phyloP scores from a whole-genome alignment of 2,329 filamentous ascomycete species.

The Ophiostoma himal-ulmi region DNA sequence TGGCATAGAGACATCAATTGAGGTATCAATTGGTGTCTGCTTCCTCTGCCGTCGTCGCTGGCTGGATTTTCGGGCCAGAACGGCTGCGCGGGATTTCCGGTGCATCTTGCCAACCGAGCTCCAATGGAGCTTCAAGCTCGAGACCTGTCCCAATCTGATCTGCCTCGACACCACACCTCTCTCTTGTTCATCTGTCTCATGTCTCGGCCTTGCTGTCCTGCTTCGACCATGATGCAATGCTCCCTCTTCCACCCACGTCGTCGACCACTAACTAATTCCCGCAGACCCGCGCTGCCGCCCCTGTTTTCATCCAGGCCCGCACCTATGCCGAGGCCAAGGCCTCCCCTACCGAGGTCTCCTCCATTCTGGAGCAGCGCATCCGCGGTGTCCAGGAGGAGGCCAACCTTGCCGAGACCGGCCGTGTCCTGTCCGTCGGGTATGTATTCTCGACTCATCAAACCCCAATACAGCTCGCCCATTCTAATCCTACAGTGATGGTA shows the following conservation, averaged over 20 bases:
- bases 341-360: conserved; percentile 94
- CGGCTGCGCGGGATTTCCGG: conserved; percentile 14
- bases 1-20: neutral
- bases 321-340: conserved; percentile 95
- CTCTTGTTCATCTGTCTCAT: neutral
- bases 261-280: neutral
- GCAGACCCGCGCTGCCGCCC: conserved; percentile 79
- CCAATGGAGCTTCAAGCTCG: conserved; percentile 4
- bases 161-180: neutral
- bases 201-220: conserved; percentile 2
- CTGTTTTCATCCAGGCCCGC: conserved; percentile 72
- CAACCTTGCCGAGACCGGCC: conserved; percentile 94
- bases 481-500: conserved; percentile 79
- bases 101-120: neutral
- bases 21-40: neutral
- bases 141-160: neutral
- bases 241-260: conserved; percentile 23
- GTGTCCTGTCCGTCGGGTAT: conserved; percentile 98
- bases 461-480: neutral
- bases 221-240: neutral
- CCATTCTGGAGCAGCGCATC: conserved; percentile 98
- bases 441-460: conserved; percentile 37
- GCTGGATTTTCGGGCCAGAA: neutral
- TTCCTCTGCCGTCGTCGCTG: neutral
- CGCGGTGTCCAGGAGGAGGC: conserved; percentile 97